Evolutionary conservation across 306 rosid species (phyloP).

Genomic region (Vachellia pachyceras): DNA sequence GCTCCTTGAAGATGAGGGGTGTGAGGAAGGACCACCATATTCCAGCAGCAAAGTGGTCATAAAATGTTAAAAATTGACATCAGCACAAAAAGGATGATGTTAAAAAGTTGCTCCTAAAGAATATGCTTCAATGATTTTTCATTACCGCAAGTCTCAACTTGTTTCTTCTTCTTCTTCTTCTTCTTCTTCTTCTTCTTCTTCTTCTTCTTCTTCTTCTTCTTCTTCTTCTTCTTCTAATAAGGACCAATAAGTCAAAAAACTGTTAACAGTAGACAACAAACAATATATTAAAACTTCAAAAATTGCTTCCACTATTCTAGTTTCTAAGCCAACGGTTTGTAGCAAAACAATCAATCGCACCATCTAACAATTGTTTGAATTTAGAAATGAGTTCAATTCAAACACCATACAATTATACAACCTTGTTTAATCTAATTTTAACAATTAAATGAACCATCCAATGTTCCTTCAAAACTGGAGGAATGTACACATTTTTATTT

Average conservation of each 20-base stretch:
- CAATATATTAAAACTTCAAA: background rate
- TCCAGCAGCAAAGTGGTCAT: slow-evolving; percentile 16
- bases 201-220: background rate
- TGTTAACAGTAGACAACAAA: slow-evolving; percentile 3
- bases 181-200: background rate
- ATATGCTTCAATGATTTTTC: slow-evolving; percentile 24
- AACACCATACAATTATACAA: background rate
- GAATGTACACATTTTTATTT: background rate
- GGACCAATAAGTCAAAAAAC: slow-evolving; percentile 26
- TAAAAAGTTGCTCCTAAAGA: slow-evolving; percentile 15
- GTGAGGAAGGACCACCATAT: slow-evolving; percentile 69
- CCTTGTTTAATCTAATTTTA: background rate
- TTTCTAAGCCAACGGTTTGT: background rate
- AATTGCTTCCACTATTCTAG: background rate
- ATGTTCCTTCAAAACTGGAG: background rate
- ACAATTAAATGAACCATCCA: background rate
- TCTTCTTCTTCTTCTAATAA: background rate
- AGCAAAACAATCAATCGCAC: background rate
- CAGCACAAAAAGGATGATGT: slow-evolving; percentile 24
- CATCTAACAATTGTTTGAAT: background rate
- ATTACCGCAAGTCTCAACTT: slow-evolving; percentile 1
- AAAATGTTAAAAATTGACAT: background rate
- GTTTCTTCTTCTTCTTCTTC: background rate
- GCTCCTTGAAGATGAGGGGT: slow-evolving; percentile 75
- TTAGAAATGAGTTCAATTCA: background rate